Evolutionary conservation across 2,329 filamentous ascomycete genomes (phyloP).

Genomic region (Neofusicoccum ribis): DNA sequence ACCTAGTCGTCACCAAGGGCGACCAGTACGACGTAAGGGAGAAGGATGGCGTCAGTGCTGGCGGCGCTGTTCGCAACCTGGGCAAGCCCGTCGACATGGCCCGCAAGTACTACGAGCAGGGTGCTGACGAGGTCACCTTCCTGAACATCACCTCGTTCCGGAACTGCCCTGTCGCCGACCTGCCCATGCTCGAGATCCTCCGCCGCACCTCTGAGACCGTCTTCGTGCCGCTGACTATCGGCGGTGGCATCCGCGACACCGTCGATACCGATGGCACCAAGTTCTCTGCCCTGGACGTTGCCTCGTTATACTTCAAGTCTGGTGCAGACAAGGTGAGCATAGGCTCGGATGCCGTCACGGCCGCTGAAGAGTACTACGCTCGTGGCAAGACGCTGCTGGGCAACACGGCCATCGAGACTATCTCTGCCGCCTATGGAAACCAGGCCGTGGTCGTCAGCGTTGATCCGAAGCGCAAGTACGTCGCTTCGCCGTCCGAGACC

Average conservation of each 20-base stretch:
- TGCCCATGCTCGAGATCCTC: slow-evolving; percentile 94
- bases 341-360: slow-evolving; percentile 88
- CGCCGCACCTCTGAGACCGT: slow-evolving; percentile 84
- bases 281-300: slow-evolving; percentile 88
- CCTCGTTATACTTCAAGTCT: slow-evolving; percentile 94
- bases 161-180: slow-evolving; percentile 86
- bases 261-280: slow-evolving; percentile 83
- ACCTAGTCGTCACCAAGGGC: slow-evolving; percentile 96
- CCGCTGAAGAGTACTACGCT: slow-evolving; percentile 86
- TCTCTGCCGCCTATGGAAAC: slow-evolving; percentile 88
- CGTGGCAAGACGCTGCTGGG: slow-evolving; percentile 69
- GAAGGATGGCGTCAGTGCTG: slow-evolving; percentile 62
- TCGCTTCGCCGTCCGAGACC: slow-evolving; percentile 66
- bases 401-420: slow-evolving; percentile 91
- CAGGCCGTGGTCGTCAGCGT: slow-evolving; percentile 96
- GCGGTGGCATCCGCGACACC: slow-evolving; percentile 92
- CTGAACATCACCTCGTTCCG: slow-evolving; percentile 98
- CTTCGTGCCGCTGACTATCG: slow-evolving; percentile 93
- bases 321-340: slow-evolving; percentile 98
- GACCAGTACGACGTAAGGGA: slow-evolving; percentile 98
- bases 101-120: slow-evolving; percentile 89
- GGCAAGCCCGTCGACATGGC: slow-evolving; percentile 98
- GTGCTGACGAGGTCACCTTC: slow-evolving; percentile 95
- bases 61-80: slow-evolving; percentile 76
- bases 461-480: slow-evolving; percentile 89